phyloP scores from a whole-genome alignment of 2,329 filamentous ascomycete genomes.

The Pestalotiopsis sp. region DNA sequence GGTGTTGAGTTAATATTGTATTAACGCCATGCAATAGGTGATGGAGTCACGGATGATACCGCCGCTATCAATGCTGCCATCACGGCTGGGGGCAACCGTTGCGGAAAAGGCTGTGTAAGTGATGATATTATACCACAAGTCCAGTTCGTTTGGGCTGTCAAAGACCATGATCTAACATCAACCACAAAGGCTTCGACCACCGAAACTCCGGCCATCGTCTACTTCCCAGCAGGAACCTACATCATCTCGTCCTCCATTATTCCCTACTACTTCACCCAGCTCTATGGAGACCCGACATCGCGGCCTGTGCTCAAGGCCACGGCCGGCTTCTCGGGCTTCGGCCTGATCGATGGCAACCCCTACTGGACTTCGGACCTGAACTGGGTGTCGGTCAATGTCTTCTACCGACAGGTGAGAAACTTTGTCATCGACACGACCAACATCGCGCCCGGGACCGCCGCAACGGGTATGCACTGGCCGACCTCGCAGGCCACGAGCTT shows the following conservation, averaged over 20 bases:
- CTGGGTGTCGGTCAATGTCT: conserved; percentile 58
- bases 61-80: conserved; percentile 49
- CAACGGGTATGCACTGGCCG: conserved; percentile 62
- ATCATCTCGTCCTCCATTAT: conserved; percentile 58
- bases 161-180: conserved; percentile 13
- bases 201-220: conserved; percentile 43
- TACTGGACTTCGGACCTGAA: conserved; percentile 43
- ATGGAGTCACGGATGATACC: conserved; percentile 48
- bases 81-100: conserved; percentile 40
- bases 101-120: conserved; percentile 44
- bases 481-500: conserved; percentile 61
- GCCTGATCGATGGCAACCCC: conserved; percentile 59
- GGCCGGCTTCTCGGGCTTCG: conserved; percentile 54
- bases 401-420: conserved; percentile 67
- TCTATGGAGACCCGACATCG: conserved; percentile 62
- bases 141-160: background rate
- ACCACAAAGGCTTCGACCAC: conserved; percentile 38
- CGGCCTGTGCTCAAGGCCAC: conserved; percentile 57
- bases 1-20: background rate
- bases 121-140: background rate
- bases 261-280: conserved; percentile 65
- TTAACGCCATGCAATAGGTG: conserved; percentile 31
- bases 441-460: conserved; percentile 30
- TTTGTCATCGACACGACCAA: conserved; percentile 58
- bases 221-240: conserved; percentile 55